phyloP scores from a whole-genome alignment of 2,329 filamentous ascomycete species.

The Macrophomina phaseolina region DNA sequence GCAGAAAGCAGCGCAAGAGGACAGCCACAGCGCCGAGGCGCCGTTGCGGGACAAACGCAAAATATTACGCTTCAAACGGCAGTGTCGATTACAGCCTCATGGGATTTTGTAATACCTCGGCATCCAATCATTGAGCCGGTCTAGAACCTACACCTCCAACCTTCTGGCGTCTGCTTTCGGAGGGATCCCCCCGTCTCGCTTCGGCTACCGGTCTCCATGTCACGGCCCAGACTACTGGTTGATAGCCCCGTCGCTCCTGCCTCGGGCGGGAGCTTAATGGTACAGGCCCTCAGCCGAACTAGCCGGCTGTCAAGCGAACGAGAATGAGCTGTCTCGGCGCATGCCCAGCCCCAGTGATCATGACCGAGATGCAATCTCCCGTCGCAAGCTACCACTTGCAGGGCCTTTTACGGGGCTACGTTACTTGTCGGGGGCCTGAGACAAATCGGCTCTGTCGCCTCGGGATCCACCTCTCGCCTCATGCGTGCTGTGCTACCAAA shows the following conservation, averaged over 20 bases:
- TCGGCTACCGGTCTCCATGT: conserved; percentile 4
- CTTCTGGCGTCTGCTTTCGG: not conserved
- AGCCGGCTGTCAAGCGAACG: not conserved
- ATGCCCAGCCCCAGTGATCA: not conserved
- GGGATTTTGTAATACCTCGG: not conserved
- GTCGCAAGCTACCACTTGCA: not conserved
- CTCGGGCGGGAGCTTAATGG: not conserved
- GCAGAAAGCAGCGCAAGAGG: too few relatives aligned
- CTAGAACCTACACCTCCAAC: not conserved
- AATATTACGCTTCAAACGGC: too few relatives aligned
- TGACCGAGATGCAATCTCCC: not conserved
- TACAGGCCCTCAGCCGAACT: not conserved
- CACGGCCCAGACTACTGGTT: not conserved
- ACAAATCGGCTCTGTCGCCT: not conserved
- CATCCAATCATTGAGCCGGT: not conserved
- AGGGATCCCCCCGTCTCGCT: conserved; percentile 13
- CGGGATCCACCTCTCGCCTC: conserved; percentile 1
- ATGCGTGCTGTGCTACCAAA: not conserved
- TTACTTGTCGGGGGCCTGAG: not conserved
- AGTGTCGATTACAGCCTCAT: too few relatives aligned
- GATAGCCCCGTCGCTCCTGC: not conserved
- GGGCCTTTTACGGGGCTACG: not conserved
- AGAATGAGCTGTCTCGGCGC: not conserved
- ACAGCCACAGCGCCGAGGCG: too few relatives aligned
- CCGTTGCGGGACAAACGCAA: too few relatives aligned